Conservation (phyloP, 208 protist genomes). For the Leptomonas seymouri region DNA sequence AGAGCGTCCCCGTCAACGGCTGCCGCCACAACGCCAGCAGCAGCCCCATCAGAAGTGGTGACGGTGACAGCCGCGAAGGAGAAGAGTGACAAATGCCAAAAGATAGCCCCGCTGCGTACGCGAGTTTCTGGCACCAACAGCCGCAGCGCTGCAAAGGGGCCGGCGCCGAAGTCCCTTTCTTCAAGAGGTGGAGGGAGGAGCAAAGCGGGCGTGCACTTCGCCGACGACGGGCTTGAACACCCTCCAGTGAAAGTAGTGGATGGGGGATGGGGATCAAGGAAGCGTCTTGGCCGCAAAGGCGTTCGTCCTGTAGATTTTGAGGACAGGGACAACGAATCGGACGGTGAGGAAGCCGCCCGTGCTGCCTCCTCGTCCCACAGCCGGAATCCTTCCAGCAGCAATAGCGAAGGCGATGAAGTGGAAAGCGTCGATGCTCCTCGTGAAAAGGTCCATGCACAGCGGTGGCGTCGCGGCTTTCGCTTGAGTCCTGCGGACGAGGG, state of each 20-base stretch:
- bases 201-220: not conserved
- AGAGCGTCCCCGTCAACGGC: too few relatives aligned
- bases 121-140: not conserved
- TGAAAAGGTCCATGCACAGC: not conserved
- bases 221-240: not conserved
- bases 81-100: not conserved
- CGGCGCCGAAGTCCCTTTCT: not conserved
- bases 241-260: not conserved
- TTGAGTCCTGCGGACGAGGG: constrained; percentile 3
- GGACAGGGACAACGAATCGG: not conserved
- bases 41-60: not conserved
- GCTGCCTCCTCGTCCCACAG: not conserved
- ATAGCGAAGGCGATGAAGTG: not conserved
- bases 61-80: not conserved
- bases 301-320: not conserved
- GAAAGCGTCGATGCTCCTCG: not conserved
- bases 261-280: too few relatives aligned
- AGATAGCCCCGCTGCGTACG: not conserved
- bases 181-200: not conserved
- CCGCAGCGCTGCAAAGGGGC: not conserved
- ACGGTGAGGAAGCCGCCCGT: not conserved
- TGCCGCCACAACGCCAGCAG: not conserved
- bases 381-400: not conserved
- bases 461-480: constrained; percentile 6
- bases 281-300: too few relatives aligned